These are phyloP conservation scores for Globisporangium iwayamae DNA, from an alignment of 352 stramenopile genomes.

Conservation along the genomic window DNA sequence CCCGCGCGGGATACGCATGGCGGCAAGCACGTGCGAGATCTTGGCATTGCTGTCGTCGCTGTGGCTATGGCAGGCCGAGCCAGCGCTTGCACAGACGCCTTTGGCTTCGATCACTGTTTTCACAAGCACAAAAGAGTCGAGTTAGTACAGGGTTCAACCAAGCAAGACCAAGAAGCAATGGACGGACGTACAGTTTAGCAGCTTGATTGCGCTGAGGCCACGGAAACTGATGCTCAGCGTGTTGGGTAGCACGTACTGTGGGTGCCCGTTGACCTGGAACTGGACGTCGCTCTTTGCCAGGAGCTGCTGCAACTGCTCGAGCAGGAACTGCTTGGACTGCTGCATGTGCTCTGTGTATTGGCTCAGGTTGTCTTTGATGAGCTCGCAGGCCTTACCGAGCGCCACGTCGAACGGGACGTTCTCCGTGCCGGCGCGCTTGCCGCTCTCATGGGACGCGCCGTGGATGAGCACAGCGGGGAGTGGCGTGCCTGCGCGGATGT, in stretches of 20 bases:
- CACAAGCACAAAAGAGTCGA: not conserved
- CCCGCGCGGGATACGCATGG: slow-evolving; percentile 88
- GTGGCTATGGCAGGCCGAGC: slow-evolving; percentile 93
- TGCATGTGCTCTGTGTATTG: slow-evolving; percentile 71
- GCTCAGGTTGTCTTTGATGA: slow-evolving; percentile 68
- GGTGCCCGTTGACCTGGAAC: slow-evolving; percentile 85
- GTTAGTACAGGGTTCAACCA: not conserved
- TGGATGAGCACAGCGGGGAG: slow-evolving; percentile 79
- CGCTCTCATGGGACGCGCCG: slow-evolving; percentile 91
- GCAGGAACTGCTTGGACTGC: slow-evolving; percentile 44
- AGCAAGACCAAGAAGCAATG: not conserved
- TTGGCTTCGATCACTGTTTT: slow-evolving; percentile 65
- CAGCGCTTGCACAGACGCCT: slow-evolving; percentile 88
- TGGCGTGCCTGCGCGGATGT: slow-evolving; percentile 48
- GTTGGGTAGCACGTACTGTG: slow-evolving; percentile 89
- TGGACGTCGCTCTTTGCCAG: slow-evolving; percentile 40
- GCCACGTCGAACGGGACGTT: slow-evolving; percentile 95
- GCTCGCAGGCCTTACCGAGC: slow-evolving; percentile 83
- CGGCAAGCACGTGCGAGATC: slow-evolving; percentile 89
- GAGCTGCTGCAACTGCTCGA: slow-evolving; percentile 51
- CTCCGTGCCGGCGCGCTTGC: slow-evolving; percentile 93
- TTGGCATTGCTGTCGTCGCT: slow-evolving; percentile 40
- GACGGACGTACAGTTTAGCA: slow-evolving; percentile 71
- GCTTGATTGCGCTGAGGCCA: slow-evolving; percentile 69
- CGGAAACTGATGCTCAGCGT: slow-evolving; percentile 95